A percentile compares a stretch with the other conserved stretches of the same genome.
Evolutionary conservation across 2,329 filamentous ascomycete genomes (phyloP).

Genomic region (Mycosphaerelloides madeirae): DNA sequence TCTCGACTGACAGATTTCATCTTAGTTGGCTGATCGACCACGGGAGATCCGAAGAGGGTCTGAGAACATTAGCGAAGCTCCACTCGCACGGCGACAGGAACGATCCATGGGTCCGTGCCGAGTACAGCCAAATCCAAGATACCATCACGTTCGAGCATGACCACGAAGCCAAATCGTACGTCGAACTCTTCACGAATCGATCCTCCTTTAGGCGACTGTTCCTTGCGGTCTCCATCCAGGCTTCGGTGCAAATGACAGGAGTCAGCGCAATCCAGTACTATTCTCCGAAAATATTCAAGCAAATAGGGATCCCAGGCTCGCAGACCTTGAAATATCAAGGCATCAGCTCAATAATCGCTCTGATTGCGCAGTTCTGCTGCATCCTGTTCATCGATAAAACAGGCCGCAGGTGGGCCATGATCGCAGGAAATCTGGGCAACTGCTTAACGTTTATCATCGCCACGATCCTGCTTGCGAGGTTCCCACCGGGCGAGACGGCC

Average conservation of each 20-base stretch:
- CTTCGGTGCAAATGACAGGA: constrained; percentile 71
- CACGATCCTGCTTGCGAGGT: constrained; percentile 52
- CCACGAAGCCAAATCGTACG: constrained; percentile 64
- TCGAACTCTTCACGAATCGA: constrained; percentile 61
- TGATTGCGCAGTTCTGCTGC: constrained; percentile 64
- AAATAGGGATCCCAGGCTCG: constrained; percentile 63
- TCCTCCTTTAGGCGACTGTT: constrained; percentile 68
- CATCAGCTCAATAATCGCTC: constrained; percentile 66
- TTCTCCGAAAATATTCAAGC: constrained; percentile 48
- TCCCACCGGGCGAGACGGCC: constrained; percentile 52
- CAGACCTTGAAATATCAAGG: constrained; percentile 70
- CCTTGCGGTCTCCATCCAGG: constrained; percentile 64
- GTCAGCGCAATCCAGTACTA: constrained; percentile 73
- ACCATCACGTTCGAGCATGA: constrained; percentile 61
- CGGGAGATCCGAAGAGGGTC: constrained; percentile 59
- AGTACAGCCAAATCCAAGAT: constrained; percentile 67
- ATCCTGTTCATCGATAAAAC: constrained; percentile 65
- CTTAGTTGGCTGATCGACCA: constrained; percentile 67
- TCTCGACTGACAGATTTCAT: constrained; percentile 22
- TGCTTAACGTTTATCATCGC: constrained; percentile 68
- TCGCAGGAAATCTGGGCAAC: constrained; percentile 67
- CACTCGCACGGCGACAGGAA: constrained; percentile 63
- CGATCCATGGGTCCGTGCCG: constrained; percentile 66
- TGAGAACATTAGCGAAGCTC: constrained; percentile 62
- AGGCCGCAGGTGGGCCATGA: constrained; percentile 68